phyloP scores from a whole-genome alignment of 495 filamentous ascomycete genomes.

The Platismatia glauca region DNA sequence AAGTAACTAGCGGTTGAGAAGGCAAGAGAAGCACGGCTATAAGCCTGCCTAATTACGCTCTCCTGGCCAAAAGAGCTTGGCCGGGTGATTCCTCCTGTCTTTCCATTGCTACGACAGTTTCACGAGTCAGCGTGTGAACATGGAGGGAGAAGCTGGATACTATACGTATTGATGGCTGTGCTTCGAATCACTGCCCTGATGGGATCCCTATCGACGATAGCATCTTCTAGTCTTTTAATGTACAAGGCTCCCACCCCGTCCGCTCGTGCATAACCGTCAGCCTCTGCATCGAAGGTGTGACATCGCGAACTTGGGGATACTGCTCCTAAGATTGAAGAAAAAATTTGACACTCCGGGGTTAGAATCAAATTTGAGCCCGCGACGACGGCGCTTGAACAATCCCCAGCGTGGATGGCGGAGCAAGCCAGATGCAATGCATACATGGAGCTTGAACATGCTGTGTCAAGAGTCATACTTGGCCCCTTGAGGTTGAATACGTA shows the following conservation, averaged over 20 bases:
- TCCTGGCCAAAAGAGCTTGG: conserved; percentile 25
- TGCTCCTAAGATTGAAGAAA: conserved; percentile 27
- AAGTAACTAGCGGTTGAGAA: conserved; percentile 22
- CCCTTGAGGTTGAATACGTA: conserved; percentile 24
- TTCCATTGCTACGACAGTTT: background rate
- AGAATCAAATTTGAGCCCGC: conserved; percentile 36
- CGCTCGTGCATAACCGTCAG: background rate
- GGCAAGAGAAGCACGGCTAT: background rate
- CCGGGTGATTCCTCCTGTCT: conserved; percentile 25
- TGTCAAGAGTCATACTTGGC: conserved; percentile 20
- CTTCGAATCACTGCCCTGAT: conserved; percentile 50
- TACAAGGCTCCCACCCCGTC: background rate
- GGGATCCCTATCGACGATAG: conserved; percentile 27
- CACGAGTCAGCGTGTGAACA: too few relatives aligned
- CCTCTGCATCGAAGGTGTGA: conserved; percentile 47
- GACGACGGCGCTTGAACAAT: conserved; percentile 28
- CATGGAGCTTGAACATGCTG: conserved; percentile 25
- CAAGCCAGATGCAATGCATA: conserved; percentile 28
- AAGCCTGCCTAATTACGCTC: conserved; percentile 18
- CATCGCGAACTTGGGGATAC: conserved; percentile 36
- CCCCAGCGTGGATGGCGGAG: conserved; percentile 17
- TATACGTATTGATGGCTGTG: conserved; percentile 39
- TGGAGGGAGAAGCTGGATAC: too few relatives aligned
- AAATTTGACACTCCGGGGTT: conserved; percentile 40
- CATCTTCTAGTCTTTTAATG: background rate